Percentiles rank a stretch among this genome's conserved stretches.
phyloP scores from a whole-genome alignment of 306 rosid genomes.

The barrel medic (Medicago truncatula) region DNA sequence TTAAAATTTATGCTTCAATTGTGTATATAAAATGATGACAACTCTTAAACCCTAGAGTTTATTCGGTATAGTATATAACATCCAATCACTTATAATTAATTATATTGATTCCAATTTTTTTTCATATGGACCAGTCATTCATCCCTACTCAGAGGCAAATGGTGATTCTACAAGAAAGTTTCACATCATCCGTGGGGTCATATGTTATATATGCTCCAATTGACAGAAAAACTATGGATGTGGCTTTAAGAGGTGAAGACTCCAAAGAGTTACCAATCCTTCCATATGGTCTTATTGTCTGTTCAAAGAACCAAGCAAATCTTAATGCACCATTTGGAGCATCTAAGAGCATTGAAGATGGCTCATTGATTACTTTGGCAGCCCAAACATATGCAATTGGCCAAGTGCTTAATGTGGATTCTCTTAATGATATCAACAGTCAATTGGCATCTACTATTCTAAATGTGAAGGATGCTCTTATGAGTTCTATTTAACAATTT shows the following conservation, averaged over 20 bases:
- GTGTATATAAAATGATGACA: background rate
- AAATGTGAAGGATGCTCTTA: slow-evolving; percentile 16
- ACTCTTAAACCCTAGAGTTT: background rate
- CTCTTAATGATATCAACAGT: slow-evolving; percentile 2
- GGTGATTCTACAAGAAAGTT: slow-evolving; percentile 72
- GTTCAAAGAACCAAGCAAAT: background rate
- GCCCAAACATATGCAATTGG: slow-evolving; percentile 45
- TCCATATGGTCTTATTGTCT: slow-evolving; percentile 70
- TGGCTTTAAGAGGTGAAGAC: slow-evolving; percentile 48
- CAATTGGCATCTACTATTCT: slow-evolving; percentile 14
- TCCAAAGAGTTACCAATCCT: slow-evolving; percentile 55
- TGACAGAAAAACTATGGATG: slow-evolving; percentile 39
- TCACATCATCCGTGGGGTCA: slow-evolving; percentile 52
- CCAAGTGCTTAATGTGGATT: background rate
- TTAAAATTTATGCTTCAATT: background rate
- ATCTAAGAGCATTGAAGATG: background rate
- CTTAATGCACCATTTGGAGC: background rate
- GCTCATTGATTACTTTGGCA: slow-evolving; percentile 67
- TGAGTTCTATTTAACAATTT: background rate
- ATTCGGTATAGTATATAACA: too few relatives aligned
- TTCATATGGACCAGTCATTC: slow-evolving; percentile 56
- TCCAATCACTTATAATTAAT: background rate
- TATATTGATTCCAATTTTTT: background rate
- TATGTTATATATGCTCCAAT: slow-evolving; percentile 62
- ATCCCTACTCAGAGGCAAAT: slow-evolving; percentile 48